phyloP scores from a whole-genome alignment of 2,329 filamentous ascomycete species.

The Pseudogymnoascus sp. region DNA sequence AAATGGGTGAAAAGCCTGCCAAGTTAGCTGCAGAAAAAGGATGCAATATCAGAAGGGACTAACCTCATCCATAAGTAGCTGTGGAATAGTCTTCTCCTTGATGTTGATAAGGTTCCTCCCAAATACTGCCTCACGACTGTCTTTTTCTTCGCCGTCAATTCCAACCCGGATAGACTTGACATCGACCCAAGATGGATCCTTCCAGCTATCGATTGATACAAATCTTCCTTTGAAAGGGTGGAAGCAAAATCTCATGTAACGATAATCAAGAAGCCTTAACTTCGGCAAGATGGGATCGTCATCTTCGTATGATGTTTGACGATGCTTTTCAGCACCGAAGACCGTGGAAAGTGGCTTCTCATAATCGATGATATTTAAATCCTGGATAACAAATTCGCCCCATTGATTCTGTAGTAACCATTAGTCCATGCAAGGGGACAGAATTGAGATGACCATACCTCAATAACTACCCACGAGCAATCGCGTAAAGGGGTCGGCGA shows the following conservation, averaged over 20 bases:
- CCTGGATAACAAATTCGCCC: conserved; percentile 78
- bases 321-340: conserved; percentile 61
- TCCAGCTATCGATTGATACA: conserved; percentile 80
- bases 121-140: conserved; percentile 75
- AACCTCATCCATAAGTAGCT: conserved; percentile 84
- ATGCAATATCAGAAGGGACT: not conserved
- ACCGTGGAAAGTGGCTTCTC: conserved; percentile 50
- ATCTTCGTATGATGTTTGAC: conserved; percentile 50
- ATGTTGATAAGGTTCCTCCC: conserved; percentile 88
- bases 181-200: conserved; percentile 81
- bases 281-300: conserved; percentile 70
- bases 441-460: conserved; percentile 38
- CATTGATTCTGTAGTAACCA: conserved; percentile 67
- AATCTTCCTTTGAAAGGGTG: conserved; percentile 88
- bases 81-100: conserved; percentile 73
- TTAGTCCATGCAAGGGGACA: conserved; percentile 14
- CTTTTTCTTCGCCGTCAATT: conserved; percentile 82
- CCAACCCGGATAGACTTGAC: conserved; percentile 67
- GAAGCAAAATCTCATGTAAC: conserved; percentile 88
- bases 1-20: conserved; percentile 84
- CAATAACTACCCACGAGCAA: conserved; percentile 87
- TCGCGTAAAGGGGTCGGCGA: conserved; percentile 58
- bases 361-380: conserved; percentile 48
- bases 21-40: conserved; percentile 19
- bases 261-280: conserved; percentile 77